phyloP scores from a whole-genome alignment of 2,329 filamentous ascomycete genomes.

The Mycosphaerella sp. region DNA sequence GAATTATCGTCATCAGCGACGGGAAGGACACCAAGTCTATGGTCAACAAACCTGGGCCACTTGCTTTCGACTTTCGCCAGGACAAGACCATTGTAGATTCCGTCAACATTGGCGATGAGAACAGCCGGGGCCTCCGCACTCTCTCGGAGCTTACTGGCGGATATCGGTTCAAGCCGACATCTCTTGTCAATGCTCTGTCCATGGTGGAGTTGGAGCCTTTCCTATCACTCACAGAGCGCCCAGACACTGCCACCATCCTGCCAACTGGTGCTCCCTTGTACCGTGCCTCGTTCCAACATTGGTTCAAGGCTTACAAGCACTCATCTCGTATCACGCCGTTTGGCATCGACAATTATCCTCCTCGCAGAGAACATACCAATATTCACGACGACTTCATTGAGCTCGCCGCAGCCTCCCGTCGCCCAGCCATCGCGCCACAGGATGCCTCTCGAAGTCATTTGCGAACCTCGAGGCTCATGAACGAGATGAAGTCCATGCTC shows the following conservation, averaged over 20 bases:
- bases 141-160: conserved; percentile 33
- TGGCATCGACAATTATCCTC: conserved; percentile 29
- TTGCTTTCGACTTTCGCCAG: conserved; percentile 25
- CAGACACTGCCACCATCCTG: conserved; percentile 14
- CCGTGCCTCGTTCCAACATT: background rate
- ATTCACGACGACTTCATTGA: conserved; percentile 30
- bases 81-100: conserved; percentile 34
- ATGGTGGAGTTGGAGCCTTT: conserved; percentile 38
- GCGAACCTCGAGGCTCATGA: conserved; percentile 27
- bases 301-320: conserved; percentile 14
- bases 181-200: conserved; percentile 33
- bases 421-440: background rate
- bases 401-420: conserved; percentile 15
- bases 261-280: conserved; percentile 2
- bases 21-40: conserved; percentile 34
- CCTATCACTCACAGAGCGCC: conserved; percentile 33
- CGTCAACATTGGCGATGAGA: conserved; percentile 30
- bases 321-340: conserved; percentile 23
- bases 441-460: conserved; percentile 21
- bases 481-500: conserved; percentile 34
- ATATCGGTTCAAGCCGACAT: conserved; percentile 35
- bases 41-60: conserved; percentile 15
- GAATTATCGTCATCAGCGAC: conserved; percentile 37
- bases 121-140: conserved; percentile 27
- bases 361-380: conserved; percentile 33